Percentiles rank a stretch among this genome's conserved stretches.
Evolutionary conservation across 805 yeast species (phyloP).

Genomic region (Suhomyces emberorum): DNA sequence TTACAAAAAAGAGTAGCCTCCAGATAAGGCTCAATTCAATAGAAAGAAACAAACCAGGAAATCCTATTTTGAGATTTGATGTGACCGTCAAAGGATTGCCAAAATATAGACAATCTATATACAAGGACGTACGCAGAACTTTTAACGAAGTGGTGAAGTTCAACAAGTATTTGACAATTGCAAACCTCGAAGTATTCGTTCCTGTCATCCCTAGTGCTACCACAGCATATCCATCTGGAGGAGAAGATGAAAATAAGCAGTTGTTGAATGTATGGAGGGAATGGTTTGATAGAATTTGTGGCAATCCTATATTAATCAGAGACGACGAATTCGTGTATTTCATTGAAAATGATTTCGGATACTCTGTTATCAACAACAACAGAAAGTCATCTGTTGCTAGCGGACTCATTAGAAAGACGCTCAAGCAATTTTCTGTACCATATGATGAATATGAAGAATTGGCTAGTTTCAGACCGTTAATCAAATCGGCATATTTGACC

Average conservation of each 20-base stretch:
- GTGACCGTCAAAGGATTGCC: constrained; percentile 54
- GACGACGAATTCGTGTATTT: constrained; percentile 88
- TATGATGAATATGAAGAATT: constrained; percentile 80
- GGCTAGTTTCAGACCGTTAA: constrained; percentile 81
- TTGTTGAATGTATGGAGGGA: constrained; percentile 62
- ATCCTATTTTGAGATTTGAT: constrained; percentile 77
- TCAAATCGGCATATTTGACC: constrained; percentile 67
- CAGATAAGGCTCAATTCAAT: constrained; percentile 59
- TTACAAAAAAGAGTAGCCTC: constrained; percentile 41
- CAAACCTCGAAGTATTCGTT: constrained; percentile 88
- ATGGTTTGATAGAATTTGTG: constrained; percentile 77
- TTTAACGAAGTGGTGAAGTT: constrained; percentile 73
- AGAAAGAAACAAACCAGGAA: constrained; percentile 69
- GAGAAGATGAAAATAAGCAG: constrained; percentile 70
- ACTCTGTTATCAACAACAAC: constrained; percentile 57
- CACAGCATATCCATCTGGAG: constrained; percentile 79
- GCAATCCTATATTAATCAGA: constrained; percentile 75
- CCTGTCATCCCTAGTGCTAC: constrained; percentile 79
- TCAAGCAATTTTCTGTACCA: constrained; percentile 90
- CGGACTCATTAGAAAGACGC: constrained; percentile 82
- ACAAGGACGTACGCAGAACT: constrained; percentile 76
- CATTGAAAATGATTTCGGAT: constrained; percentile 70
- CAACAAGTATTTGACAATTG: constrained; percentile 71
- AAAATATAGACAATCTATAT: constrained; percentile 64
- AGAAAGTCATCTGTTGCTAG: constrained; percentile 64